Conservation (phyloP, 768 basidiomycete species). For the Lactarius psammicola region DNA sequence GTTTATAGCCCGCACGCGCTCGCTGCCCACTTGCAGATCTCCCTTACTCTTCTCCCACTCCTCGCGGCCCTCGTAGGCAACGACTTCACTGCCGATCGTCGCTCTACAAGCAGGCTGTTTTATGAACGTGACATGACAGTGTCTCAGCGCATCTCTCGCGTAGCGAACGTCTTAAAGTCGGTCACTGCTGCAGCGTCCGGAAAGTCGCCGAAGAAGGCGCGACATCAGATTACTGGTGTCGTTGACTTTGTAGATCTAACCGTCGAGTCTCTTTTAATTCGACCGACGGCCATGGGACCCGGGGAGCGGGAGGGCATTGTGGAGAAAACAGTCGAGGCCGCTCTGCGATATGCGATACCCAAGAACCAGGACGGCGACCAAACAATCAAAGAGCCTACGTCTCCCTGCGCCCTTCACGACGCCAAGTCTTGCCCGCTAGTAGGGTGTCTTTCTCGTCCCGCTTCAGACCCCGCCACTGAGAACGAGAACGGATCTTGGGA, state of each 20-base stretch:
- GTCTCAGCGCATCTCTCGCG: conserved; percentile 63
- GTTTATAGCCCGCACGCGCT: conserved; percentile 61
- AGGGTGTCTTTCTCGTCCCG: conserved; percentile 49
- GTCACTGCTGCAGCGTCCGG: conserved; percentile 50
- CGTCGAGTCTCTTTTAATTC: conserved; percentile 57
- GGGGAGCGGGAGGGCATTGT: conserved; percentile 66
- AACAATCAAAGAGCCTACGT: conserved; percentile 53
- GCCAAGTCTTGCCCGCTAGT: conserved; percentile 55
- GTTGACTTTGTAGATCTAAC: conserved; percentile 76
- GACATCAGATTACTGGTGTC: conserved; percentile 61
- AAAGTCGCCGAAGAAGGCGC: conserved; percentile 42
- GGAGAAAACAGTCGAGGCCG: conserved; percentile 68
- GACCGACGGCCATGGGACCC: conserved; percentile 47
- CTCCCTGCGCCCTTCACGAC: conserved; percentile 61
- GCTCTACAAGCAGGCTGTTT: conserved; percentile 54
- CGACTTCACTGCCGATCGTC: conserved; percentile 58
- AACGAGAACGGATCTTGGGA: conserved; percentile 14
- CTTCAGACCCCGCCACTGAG: conserved; percentile 20
- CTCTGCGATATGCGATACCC: conserved; percentile 76
- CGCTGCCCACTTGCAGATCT: conserved; percentile 64
- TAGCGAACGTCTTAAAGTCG: conserved; percentile 54
- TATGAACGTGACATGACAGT: conserved; percentile 60
- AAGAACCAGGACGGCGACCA: conserved; percentile 46
- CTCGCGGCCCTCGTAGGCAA: conserved; percentile 79
- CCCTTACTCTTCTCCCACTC: conserved; percentile 70